A percentile compares a stretch with the other conserved stretches of the same genome.
Conservation (phyloP, 306 rosid species). For the Lathyrus oleraceus region DNA sequence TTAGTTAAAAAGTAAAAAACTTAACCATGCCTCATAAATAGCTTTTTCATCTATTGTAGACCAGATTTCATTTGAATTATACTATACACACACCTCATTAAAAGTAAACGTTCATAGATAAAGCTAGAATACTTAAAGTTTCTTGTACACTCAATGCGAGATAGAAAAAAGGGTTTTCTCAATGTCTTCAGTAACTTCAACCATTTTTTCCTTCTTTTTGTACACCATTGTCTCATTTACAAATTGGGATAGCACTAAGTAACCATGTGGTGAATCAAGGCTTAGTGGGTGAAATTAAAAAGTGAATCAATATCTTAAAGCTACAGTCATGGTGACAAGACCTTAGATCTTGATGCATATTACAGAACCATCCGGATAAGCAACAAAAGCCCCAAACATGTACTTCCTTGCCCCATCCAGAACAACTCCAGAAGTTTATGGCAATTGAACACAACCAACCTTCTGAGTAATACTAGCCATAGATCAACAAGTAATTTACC, state of each 20-base stretch:
- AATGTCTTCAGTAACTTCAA: slow-evolving; percentile 7
- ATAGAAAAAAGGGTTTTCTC: slow-evolving; percentile 8
- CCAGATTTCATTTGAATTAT: not conserved
- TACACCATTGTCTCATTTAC: not conserved
- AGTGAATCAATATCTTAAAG: slow-evolving; percentile 12
- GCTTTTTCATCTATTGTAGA: not conserved
- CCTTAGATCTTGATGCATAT: slow-evolving; percentile 11
- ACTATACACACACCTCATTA: not conserved
- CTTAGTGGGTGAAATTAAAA: not conserved
- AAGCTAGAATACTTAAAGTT: not conserved
- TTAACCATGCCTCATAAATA: not conserved
- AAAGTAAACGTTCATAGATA: not conserved
- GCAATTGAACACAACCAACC: slow-evolving; percentile 8
- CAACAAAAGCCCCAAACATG: slow-evolving; percentile 24
- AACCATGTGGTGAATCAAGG: not conserved
- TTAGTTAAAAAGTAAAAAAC: not conserved
- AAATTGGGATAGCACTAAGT: not conserved
- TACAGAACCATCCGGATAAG: slow-evolving; percentile 26
- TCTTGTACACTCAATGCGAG: not conserved
- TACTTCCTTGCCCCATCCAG: slow-evolving; percentile 8
- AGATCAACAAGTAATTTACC: slow-evolving; percentile 34
- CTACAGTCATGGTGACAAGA: not conserved
- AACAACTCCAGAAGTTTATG: slow-evolving; percentile 14
- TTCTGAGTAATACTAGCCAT: not conserved
- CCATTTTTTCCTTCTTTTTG: not conserved